A percentile compares a stretch with the other conserved stretches of the same genome.
phyloP scores from a whole-genome alignment of 441 rosid species.

The Sinapis alba region DNA sequence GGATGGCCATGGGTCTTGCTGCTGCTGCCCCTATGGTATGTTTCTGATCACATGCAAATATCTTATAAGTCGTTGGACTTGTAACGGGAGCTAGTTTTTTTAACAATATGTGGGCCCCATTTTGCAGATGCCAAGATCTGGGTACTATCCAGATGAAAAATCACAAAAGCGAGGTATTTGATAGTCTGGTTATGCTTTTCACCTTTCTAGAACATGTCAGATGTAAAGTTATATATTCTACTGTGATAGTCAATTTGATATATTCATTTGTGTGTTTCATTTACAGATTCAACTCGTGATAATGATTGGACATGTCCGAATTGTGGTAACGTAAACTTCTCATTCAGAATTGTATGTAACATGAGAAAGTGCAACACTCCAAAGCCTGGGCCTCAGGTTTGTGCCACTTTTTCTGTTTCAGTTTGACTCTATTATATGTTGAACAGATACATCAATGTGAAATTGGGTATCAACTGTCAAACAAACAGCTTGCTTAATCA shows the following conservation, averaged over 20 bases:
- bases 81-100: not conserved
- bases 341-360: constrained; percentile 95
- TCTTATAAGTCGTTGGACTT: not conserved
- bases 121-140: constrained; percentile 85
- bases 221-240: not conserved
- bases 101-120: constrained; percentile 7
- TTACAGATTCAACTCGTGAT: constrained; percentile 77
- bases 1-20: constrained; percentile 82
- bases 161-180: constrained; percentile 66
- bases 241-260: constrained; percentile 9
- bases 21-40: constrained; percentile 80
- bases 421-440: not conserved
- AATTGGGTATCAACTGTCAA: constrained; percentile 4
- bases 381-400: constrained; percentile 96
- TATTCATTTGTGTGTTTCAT: not conserved
- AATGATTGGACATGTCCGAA: constrained; percentile 98
- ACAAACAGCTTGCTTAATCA: constrained; percentile 4
- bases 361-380: constrained; percentile 98
- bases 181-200: constrained; percentile 22
- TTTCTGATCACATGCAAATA: constrained; percentile 3
- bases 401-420: constrained; percentile 38
- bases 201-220: constrained; percentile 4
- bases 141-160: constrained; percentile 77
- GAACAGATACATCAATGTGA: not conserved
- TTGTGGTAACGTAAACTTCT: constrained; percentile 96